Conservation (phyloP, 2,329 filamentous ascomycete species). For the Fusarium dimerum region DNA sequence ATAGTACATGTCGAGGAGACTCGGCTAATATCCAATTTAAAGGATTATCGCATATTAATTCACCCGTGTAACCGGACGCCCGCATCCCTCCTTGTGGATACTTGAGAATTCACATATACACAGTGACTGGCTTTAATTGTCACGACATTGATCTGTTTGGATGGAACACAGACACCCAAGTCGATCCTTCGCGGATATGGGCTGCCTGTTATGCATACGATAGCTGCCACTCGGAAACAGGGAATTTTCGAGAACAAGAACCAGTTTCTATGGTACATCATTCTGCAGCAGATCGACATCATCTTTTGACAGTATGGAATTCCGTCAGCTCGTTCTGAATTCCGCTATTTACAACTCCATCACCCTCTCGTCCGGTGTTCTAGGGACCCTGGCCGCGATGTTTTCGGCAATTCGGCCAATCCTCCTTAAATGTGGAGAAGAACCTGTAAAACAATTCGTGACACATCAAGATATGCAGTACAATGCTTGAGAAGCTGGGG, state of each 20-base stretch:
- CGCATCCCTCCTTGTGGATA: no score
- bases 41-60: background rate
- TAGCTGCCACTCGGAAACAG: background rate
- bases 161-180: background rate
- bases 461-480: background rate
- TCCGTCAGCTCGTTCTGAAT: no score
- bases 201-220: background rate
- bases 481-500: background rate
- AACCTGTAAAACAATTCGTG: background rate
- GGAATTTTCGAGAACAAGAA: background rate
- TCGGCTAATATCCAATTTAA: background rate
- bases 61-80: background rate
- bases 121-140: background rate
- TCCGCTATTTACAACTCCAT: no score
- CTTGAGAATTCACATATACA: no score
- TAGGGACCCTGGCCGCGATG: no score
- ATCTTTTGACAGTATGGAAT: no score
- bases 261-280: background rate
- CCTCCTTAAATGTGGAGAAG: background rate
- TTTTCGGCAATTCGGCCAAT: background rate
- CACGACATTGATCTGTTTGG: background rate
- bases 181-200: background rate
- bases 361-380: no score
- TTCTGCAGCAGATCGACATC: background rate
- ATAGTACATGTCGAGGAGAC: background rate